These are phyloP conservation scores for Diplosphaera chodatii DNA, from an alignment of 139 green algal genomes.

Conservation along the genomic window DNA sequence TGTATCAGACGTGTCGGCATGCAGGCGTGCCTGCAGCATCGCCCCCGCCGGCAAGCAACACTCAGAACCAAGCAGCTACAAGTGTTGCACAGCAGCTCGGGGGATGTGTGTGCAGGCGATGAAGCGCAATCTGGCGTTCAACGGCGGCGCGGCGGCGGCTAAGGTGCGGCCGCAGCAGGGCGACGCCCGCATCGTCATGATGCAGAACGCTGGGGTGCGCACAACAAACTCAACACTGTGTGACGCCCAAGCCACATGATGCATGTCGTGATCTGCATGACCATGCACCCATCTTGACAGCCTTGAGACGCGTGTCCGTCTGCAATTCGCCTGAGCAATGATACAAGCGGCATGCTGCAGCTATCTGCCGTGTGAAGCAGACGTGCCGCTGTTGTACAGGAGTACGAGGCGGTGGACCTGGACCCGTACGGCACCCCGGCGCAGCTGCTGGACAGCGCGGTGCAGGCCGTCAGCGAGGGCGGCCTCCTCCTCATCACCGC, in stretches of 20 bases:
- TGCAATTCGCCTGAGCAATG: too few species aligned
- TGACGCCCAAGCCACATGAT: not conserved
- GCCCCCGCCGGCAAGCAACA: too few species aligned
- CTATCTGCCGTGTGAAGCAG: too few species aligned
- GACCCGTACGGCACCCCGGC: slow-evolving; percentile 94
- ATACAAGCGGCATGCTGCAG: not conserved
- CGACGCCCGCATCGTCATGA: slow-evolving; percentile 83
- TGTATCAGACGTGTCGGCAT: too few species aligned
- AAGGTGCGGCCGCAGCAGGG: slow-evolving; percentile 46
- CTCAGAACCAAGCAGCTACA: too few species aligned
- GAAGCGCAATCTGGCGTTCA: slow-evolving; percentile 73
- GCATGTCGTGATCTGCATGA: not conserved
- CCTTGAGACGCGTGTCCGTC: too few species aligned
- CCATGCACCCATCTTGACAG: too few species aligned
- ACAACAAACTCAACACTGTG: too few species aligned
- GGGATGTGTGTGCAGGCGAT: too few species aligned
- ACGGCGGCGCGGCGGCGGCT: slow-evolving; percentile 41
- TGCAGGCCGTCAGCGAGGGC: slow-evolving; percentile 86
- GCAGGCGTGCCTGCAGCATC: too few species aligned
- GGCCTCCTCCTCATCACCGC: slow-evolving; percentile 92
- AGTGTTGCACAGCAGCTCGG: too few species aligned
- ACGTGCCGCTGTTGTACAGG: too few species aligned
- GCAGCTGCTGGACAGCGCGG: slow-evolving; percentile 82
- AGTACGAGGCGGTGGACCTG: slow-evolving; percentile 90
- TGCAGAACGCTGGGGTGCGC: slow-evolving; percentile 38